A percentile compares a stretch with the other conserved stretches of the same genome.
phyloP scores from a whole-genome alignment of 2,329 filamentous ascomycete genomes.

The Xylaria arbuscula region DNA sequence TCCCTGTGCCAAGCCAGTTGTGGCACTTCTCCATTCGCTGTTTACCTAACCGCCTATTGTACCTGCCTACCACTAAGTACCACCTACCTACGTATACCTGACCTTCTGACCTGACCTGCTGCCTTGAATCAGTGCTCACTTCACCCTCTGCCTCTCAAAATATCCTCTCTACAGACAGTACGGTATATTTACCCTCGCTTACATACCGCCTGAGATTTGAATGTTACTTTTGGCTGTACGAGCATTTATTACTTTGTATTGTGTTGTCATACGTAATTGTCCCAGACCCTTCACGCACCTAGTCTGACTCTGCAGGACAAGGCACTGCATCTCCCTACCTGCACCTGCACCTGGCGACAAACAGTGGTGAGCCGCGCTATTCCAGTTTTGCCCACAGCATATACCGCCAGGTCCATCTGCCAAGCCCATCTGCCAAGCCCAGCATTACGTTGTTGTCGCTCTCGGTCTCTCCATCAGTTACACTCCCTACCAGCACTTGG shows the following conservation, averaged over 20 bases:
- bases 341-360: slow-evolving; percentile 5
- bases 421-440: slow-evolving; percentile 34
- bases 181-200: not conserved
- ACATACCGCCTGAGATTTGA: not conserved
- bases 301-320: not conserved
- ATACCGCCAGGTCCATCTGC: slow-evolving; percentile 20
- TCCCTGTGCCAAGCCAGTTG: slow-evolving; percentile 27
- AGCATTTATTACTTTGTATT: not conserved
- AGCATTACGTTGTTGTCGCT: slow-evolving; percentile 38
- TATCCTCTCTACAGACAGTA: not conserved
- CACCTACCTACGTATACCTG: not conserved
- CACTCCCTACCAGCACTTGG: slow-evolving; percentile 28
- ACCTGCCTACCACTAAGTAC: not conserved
- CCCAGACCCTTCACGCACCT: not conserved
- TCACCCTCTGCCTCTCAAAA: not conserved
- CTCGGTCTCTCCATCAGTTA: slow-evolving; percentile 9
- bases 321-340: not conserved
- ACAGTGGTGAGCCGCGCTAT: slow-evolving; percentile 32
- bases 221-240: not conserved
- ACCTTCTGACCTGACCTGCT: not conserved
- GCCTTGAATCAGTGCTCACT: not conserved
- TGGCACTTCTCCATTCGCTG: slow-evolving; percentile 28
- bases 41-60: not conserved
- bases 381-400: slow-evolving; percentile 34
- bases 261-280: not conserved